phyloP scores from a whole-genome alignment of 2,329 filamentous ascomycete species.

The Aspergillus phoenicis region DNA sequence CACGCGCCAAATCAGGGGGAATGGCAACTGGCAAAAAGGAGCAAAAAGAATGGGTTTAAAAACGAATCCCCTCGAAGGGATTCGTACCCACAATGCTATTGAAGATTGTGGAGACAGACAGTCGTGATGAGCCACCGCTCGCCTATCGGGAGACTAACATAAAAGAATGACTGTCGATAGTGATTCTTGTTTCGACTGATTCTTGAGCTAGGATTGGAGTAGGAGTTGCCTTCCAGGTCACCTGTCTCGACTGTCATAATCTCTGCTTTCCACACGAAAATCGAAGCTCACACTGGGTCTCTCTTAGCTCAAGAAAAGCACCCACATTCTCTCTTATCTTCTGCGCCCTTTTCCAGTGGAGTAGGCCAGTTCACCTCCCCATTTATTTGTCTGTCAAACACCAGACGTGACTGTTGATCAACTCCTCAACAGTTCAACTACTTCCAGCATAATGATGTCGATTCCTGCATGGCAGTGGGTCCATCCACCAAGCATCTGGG shows the following conservation, averaged over 20 bases:
- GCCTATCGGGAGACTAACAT: constrained; percentile 4
- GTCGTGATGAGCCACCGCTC: background rate
- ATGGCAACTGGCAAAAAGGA: background rate
- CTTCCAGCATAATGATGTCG: background rate
- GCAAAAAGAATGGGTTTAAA: background rate
- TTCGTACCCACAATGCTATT: constrained; percentile 2
- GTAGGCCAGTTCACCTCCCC: background rate
- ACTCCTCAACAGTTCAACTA: too few relatives aligned
- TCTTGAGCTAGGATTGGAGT: background rate
- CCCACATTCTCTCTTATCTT: too few relatives aligned
- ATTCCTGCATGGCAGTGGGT: background rate
- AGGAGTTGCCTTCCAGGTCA: too few relatives aligned
- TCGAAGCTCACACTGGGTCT: too few relatives aligned
- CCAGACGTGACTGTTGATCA: background rate
- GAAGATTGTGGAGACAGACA: background rate
- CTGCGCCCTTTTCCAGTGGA: too few relatives aligned
- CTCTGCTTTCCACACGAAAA: too few relatives aligned
- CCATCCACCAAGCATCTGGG: background rate
- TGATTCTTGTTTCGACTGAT: background rate
- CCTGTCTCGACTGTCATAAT: too few relatives aligned
- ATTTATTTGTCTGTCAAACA: background rate
- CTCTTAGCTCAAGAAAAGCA: too few relatives aligned
- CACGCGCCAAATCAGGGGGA: background rate
- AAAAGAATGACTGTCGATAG: background rate
- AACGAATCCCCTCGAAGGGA: background rate